These are phyloP conservation scores for Penicillium sp. DNA, from an alignment of 2,329 filamentous ascomycete genomes.

Conservation along the genomic window DNA sequence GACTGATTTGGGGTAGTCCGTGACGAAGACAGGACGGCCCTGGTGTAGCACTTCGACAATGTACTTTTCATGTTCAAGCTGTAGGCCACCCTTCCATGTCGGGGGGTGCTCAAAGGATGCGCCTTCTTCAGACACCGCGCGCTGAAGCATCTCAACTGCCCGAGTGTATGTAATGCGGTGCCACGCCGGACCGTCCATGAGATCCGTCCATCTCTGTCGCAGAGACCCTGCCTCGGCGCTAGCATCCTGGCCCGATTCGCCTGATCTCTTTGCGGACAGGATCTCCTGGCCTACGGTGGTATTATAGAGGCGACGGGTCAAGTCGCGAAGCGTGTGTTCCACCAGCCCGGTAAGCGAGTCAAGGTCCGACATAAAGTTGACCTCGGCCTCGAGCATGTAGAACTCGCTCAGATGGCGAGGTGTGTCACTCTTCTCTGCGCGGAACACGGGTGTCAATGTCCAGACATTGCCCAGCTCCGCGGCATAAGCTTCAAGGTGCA, in stretches of 20 bases:
- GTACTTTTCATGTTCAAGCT: slow-evolving; percentile 90
- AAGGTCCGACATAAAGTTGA: slow-evolving; percentile 74
- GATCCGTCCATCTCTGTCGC: slow-evolving; percentile 69
- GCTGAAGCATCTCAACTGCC: slow-evolving; percentile 69
- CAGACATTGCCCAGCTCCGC: slow-evolving; percentile 89
- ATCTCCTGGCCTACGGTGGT: slow-evolving; percentile 59
- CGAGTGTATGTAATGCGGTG: slow-evolving; percentile 79
- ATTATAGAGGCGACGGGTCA: slow-evolving; percentile 53
- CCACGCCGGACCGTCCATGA: slow-evolving; percentile 63
- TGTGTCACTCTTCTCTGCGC: slow-evolving; percentile 91
- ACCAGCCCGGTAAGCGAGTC: slow-evolving; percentile 74
- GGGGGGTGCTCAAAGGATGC: slow-evolving; percentile 67
- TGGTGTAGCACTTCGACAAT: slow-evolving; percentile 69
- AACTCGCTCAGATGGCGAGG: slow-evolving; percentile 94
- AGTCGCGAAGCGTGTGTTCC: slow-evolving; percentile 71
- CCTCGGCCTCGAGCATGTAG: slow-evolving; percentile 95
- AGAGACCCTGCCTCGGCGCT: slow-evolving; percentile 48
- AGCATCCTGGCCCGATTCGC: slow-evolving; percentile 44
- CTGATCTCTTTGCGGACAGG: slow-evolving; percentile 47
- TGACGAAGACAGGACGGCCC: slow-evolving; percentile 79
- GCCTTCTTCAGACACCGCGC: slow-evolving; percentile 53
- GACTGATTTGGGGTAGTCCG: slow-evolving; percentile 81
- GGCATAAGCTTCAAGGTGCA: slow-evolving; percentile 89
- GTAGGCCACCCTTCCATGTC: slow-evolving; percentile 71
- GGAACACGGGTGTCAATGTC: slow-evolving; percentile 90